Evolutionary conservation across 2,329 filamentous ascomycete species (phyloP).

Genomic region (Fusarium tuaranense): DNA sequence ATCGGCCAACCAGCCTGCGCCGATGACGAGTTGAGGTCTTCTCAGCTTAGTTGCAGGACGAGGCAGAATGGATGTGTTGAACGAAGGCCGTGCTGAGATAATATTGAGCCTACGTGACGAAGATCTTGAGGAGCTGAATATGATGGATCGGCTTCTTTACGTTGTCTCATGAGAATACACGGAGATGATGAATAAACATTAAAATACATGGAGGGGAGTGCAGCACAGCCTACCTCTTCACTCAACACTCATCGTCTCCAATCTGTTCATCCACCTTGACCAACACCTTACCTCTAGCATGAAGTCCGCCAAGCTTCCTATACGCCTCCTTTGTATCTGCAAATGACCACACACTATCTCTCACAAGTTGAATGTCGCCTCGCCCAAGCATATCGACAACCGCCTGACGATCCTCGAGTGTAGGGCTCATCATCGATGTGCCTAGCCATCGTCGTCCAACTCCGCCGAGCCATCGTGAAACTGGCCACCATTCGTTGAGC

Average conservation of each 20-base stretch:
- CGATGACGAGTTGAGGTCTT: neutral
- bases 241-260: constrained; percentile 37
- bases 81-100: neutral
- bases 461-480: constrained; percentile 50
- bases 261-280: constrained; percentile 47
- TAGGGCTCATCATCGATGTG: constrained; percentile 50
- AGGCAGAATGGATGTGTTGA: neutral
- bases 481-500: constrained; percentile 54
- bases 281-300: constrained; percentile 54
- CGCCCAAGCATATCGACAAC: constrained; percentile 49
- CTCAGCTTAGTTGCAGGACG: neutral
- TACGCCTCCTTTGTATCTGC: constrained; percentile 53
- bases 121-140: neutral
- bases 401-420: constrained; percentile 47
- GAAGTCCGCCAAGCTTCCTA: constrained; percentile 47
- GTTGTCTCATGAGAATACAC: neutral
- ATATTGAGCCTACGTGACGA: neutral
- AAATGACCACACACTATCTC: constrained; percentile 54
- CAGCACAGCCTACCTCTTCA: neutral
- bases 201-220: neutral
- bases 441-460: constrained; percentile 51
- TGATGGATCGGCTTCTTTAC: neutral
- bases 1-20: neutral
- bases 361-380: constrained; percentile 50
- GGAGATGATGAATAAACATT: neutral